phyloP scores from a whole-genome alignment of 106 monocot genomes.

The Vanilla planifolia region DNA sequence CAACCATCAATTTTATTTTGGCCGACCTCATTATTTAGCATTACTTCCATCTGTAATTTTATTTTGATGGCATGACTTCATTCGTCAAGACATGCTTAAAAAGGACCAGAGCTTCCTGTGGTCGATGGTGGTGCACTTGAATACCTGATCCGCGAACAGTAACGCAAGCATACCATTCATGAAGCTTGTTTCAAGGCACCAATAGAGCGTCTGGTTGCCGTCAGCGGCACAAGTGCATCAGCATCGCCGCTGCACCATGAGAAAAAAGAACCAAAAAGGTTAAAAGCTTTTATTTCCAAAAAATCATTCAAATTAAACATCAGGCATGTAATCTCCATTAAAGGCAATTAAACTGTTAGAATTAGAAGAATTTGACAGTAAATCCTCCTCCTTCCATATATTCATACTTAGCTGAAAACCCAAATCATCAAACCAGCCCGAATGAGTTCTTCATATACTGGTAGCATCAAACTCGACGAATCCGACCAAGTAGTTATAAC shows the following conservation, averaged over 20 bases:
- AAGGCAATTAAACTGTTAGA: background rate
- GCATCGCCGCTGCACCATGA: slow-evolving; percentile 73
- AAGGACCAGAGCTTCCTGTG: slow-evolving; percentile 65
- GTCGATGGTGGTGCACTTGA: slow-evolving; percentile 79
- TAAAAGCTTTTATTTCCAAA: background rate
- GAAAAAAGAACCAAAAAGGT: background rate
- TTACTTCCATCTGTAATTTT: no score
- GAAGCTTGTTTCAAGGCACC: slow-evolving; percentile 73
- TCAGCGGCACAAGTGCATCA: slow-evolving; percentile 87
- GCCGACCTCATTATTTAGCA: no score
- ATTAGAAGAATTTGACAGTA: background rate
- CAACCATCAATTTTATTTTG: no score
- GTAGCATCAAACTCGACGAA: slow-evolving; percentile 83
- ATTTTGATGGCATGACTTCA: slow-evolving; percentile 41
- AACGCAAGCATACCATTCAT: slow-evolving; percentile 74
- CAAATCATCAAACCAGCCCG: slow-evolving; percentile 72
- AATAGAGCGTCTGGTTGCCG: slow-evolving; percentile 80
- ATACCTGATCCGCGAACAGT: slow-evolving; percentile 77
- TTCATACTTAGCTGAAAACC: slow-evolving; percentile 77
- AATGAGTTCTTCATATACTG: slow-evolving; percentile 80
- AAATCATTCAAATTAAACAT: background rate
- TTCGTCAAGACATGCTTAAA: slow-evolving; percentile 68
- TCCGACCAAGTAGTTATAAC: slow-evolving; percentile 49
- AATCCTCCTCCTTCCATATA: no score
- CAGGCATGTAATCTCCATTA: background rate